Conservation (phyloP, 2,329 filamentous ascomycete genomes). For the Rutstroemia sp. region DNA sequence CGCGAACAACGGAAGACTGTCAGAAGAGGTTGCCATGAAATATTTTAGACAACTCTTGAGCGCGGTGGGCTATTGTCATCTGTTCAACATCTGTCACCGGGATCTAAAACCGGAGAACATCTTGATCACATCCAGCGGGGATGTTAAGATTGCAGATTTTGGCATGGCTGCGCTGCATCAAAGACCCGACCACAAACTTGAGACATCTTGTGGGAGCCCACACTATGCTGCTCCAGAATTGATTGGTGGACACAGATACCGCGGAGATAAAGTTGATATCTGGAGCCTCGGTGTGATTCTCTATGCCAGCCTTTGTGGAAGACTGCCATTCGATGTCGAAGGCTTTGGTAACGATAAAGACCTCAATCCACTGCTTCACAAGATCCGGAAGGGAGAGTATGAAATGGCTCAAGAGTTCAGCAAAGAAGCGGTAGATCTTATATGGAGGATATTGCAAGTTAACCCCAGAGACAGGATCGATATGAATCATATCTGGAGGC, state of each 20-base stretch:
- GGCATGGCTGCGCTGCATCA: slow-evolving; percentile 93
- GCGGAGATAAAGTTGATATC: slow-evolving; percentile 80
- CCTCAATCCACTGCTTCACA: slow-evolving; percentile 52
- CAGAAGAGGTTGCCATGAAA: slow-evolving; percentile 72
- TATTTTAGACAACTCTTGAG: slow-evolving; percentile 92
- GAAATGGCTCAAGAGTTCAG: slow-evolving; percentile 56
- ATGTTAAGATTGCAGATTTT: slow-evolving; percentile 94
- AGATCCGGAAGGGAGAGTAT: slow-evolving; percentile 53
- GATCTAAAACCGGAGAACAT: slow-evolving; percentile 98
- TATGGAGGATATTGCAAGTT: slow-evolving; percentile 69
- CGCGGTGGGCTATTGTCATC: slow-evolving; percentile 86
- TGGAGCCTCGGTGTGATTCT: slow-evolving; percentile 93
- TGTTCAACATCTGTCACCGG: slow-evolving; percentile 90
- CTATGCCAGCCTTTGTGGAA: slow-evolving; percentile 78
- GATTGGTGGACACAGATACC: slow-evolving; percentile 68
- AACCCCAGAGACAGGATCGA: slow-evolving; percentile 73
- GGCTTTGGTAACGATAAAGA: slow-evolving; percentile 14
- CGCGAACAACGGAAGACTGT: slow-evolving; percentile 61
- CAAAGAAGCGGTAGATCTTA: slow-evolving; percentile 66
- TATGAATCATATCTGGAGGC: slow-evolving; percentile 75
- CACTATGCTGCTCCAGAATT: slow-evolving; percentile 96
- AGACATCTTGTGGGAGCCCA: slow-evolving; percentile 89
- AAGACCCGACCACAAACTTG: slow-evolving; percentile 68
- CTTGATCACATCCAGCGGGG: slow-evolving; percentile 64
- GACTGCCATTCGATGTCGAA: slow-evolving; percentile 68